phyloP scores from a whole-genome alignment of 2,329 filamentous ascomycete genomes.

The Fusarium staphyleae region DNA sequence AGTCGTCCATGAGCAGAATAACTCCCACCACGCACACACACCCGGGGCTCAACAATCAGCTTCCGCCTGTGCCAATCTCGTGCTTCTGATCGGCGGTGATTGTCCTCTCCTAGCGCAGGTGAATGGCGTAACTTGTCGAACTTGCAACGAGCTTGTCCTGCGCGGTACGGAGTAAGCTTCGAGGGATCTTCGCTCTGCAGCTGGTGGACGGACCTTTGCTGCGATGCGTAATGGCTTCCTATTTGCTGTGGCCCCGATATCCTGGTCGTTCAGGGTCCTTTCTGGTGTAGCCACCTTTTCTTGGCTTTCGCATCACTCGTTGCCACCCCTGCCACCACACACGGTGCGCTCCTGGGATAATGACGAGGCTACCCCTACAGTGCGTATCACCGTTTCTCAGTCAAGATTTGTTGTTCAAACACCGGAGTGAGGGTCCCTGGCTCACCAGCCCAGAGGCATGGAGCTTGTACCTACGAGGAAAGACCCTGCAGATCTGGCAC shows the following conservation, averaged over 20 bases:
- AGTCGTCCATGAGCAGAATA: background rate
- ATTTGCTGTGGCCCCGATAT: slow-evolving; percentile 12
- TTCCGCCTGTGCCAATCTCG: slow-evolving; percentile 24
- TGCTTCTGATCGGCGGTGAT: slow-evolving; percentile 38
- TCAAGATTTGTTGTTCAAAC: slow-evolving; percentile 1
- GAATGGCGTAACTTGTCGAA: slow-evolving; percentile 37
- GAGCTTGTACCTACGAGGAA: slow-evolving; percentile 19
- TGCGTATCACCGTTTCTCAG: slow-evolving; percentile 12
- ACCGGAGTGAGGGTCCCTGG: slow-evolving; percentile 9
- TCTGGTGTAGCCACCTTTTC: slow-evolving; percentile 5
- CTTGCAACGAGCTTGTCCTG: slow-evolving; percentile 4
- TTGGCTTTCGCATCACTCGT: background rate
- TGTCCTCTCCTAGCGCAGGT: slow-evolving; percentile 35
- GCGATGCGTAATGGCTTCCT: slow-evolving; percentile 2
- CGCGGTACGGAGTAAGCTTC: slow-evolving; percentile 25
- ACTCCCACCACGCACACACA: slow-evolving; percentile 4
- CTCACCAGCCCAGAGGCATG: slow-evolving; percentile 7
- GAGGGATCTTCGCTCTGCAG: slow-evolving; percentile 24
- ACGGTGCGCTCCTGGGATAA: background rate
- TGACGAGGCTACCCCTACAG: slow-evolving; percentile 18
- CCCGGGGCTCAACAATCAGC: slow-evolving; percentile 21
- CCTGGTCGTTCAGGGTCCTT: slow-evolving; percentile 38
- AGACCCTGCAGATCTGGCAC: slow-evolving; percentile 41
- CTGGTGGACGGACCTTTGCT: slow-evolving; percentile 2
- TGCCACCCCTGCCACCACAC: slow-evolving; percentile 7